These are phyloP conservation scores for Jackrogersella minutella DNA, from an alignment of 495 filamentous ascomycete genomes.

Conservation along the genomic window DNA sequence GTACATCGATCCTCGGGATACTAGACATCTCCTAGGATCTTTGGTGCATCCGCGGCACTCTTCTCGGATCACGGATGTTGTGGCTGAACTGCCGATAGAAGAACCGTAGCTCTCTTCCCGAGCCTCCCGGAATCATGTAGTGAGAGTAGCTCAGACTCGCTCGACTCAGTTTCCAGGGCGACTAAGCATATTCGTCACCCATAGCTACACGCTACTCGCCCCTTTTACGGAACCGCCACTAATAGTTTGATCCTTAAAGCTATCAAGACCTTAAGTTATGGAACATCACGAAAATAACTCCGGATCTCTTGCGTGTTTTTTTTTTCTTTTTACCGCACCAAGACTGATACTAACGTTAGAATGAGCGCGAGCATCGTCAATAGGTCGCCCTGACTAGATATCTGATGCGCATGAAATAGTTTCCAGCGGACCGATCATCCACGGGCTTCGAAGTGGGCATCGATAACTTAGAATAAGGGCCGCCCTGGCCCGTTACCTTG, in stretches of 20 bases:
- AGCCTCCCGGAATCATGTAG: neutral
- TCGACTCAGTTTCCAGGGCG: constrained; percentile 15
- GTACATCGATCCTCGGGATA: neutral
- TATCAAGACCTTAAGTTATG: neutral
- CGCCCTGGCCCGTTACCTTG: neutral
- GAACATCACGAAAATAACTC: neutral
- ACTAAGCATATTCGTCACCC: neutral
- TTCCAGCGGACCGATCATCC: neutral
- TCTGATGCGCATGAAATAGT: neutral
- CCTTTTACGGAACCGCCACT: neutral
- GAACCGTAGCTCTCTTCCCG: neutral
- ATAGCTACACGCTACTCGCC: neutral
- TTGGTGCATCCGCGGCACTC: neutral
- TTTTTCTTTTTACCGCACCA: neutral
- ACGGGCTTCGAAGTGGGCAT: neutral
- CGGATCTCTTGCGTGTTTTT: neutral
- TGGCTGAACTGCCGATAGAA: neutral
- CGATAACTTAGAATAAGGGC: neutral
- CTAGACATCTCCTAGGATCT: neutral
- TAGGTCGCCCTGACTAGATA: constrained; percentile 17
- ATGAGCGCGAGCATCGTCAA: neutral
- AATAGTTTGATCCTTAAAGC: neutral
- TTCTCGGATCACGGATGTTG: neutral
- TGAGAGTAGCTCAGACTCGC: constrained; percentile 22
- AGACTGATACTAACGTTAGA: neutral